Base-by-base conservation (phyloP, 352 stramenopile genomes). In the Pythium guiyangense region DNA sequence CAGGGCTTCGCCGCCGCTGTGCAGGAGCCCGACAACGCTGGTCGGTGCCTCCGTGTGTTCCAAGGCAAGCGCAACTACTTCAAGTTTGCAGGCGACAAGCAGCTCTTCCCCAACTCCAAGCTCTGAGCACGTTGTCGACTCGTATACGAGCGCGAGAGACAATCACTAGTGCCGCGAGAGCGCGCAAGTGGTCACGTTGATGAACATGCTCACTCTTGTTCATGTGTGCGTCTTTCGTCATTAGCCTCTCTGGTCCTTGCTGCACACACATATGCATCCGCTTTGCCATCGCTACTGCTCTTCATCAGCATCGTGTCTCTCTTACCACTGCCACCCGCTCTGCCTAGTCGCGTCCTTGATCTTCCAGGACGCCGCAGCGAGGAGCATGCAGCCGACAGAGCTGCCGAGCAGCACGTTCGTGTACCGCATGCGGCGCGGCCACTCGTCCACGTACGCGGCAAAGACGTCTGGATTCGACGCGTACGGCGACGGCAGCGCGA, bases 61-160 rank as follows among this genome's bases (percentile, higher is more conserved):
- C 73, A 76, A 29, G 72, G 66, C 47, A 65, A 62, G 44, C 67
- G 59, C n/a, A 22, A 58, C 34, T 88, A 88, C 69, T 80, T 81
- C 64, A 74, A 65, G 48, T 90, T 88, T 53, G 63, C 76, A 3
- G 78, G 78, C n/a, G 80, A 88, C n/a, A n/a, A n/a, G n/a, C n/a
- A n/a, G n/a, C n/a, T n/a, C n/a, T n/a, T n/a, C n/a, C n/a, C n/a
- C n/a, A n/a, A n/a, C n/a, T n/a, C n/a, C n/a, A n/a, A n/a, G n/a
- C n/a, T n/a, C n/a, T n/a, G n/a, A n/a, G n/a, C n/a, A n/a, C n/a
- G n/a, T n/a, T n/a, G n/a, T n/a, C n/a, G n/a, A n/a, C n/a, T n/a
- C n/a, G n/a, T n/a, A n/a, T n/a, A n/a, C n/a, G n/a, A n/a, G n/a
- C n/a, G n/a, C n/a, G n/a, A n/a, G n/a, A n/a, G n/a, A n/a, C 76